phyloP scores from a whole-genome alignment of 1,139 yeast species.

The Blastobotrys apis region DNA sequence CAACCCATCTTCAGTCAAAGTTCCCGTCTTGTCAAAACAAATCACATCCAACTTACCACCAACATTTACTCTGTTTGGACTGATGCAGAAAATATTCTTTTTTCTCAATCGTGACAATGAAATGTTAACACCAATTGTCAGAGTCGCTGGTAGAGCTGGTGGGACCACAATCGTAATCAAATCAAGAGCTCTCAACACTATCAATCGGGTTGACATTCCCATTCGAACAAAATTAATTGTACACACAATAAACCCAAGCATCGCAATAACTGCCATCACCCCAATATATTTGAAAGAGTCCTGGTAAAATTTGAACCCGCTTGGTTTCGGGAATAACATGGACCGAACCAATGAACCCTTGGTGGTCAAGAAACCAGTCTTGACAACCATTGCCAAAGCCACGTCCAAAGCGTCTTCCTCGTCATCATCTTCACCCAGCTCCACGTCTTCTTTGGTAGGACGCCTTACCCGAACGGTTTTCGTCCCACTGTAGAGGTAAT shows the following conservation, averaged over 20 bases:
- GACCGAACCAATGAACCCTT: constrained; percentile 94
- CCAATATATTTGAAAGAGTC: constrained; percentile 96
- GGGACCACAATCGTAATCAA: constrained; percentile 96
- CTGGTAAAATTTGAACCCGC: constrained; percentile 85
- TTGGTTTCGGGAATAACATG: constrained; percentile 93
- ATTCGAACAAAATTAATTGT: constrained; percentile 76
- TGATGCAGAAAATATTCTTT: constrained; percentile 74
- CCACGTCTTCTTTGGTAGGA: constrained; percentile 32
- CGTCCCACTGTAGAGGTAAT: constrained; percentile 83
- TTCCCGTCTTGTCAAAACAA: constrained; percentile 96
- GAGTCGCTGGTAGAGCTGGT: constrained; percentile 96
- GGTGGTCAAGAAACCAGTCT: constrained; percentile 92
- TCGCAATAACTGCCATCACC: constrained; percentile 84
- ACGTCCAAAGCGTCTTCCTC: constrained; percentile 44
- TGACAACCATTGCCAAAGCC: constrained; percentile 80
- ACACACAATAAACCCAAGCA: constrained; percentile 76
- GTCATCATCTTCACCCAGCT: constrained; percentile 5
- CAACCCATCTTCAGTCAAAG: constrained; percentile 92
- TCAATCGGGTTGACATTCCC: constrained; percentile 63
- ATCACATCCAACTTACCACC: constrained; percentile 90
- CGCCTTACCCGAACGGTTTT: constrained; percentile 77
- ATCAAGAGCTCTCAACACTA: constrained; percentile 85
- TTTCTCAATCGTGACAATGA: constrained; percentile 72
- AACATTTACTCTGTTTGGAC: constrained; percentile 89
- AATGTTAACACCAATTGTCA: constrained; percentile 93